Percentiles rank a stretch among this genome's conserved stretches.
phyloP scores from a whole-genome alignment of 306 rosid genomes.

The Amphicarpaea edgeworthii region DNA sequence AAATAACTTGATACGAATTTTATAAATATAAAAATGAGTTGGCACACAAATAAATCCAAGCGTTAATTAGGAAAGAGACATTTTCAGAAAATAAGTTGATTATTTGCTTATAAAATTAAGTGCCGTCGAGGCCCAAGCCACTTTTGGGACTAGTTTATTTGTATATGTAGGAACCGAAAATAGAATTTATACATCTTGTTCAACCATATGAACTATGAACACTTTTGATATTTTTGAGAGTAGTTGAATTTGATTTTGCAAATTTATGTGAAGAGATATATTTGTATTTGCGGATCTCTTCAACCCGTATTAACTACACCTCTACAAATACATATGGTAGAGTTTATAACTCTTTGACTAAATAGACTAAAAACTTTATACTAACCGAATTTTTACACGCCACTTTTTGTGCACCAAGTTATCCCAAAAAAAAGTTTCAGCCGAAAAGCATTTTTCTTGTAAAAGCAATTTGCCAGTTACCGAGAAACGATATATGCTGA shows the following conservation, averaged over 20 bases:
- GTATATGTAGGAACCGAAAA: too few species aligned
- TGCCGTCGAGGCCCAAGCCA: neutral
- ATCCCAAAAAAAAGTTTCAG: neutral
- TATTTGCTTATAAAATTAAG: neutral
- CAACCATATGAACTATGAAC: too few species aligned
- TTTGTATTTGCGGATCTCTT: neutral
- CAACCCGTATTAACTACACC: neutral
- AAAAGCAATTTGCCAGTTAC: neutral
- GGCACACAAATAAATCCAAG: neutral
- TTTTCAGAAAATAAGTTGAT: neutral
- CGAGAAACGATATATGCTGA: neutral
- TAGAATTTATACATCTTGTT: too few species aligned
- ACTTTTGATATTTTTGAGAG: too few species aligned
- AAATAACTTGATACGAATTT: neutral
- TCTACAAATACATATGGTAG: neutral
- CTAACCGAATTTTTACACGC: neutral
- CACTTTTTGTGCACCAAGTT: neutral
- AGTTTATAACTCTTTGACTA: neutral
- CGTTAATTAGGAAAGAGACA: neutral
- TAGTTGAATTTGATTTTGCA: neutral
- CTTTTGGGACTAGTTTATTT: neutral
- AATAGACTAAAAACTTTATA: neutral
- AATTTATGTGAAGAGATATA: neutral
- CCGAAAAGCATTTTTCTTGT: neutral
- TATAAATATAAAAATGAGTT: neutral